These are phyloP conservation scores for Fraxinus xanthoxyloides DNA, from an alignment of 305 asterid species.

Conservation along the genomic window DNA sequence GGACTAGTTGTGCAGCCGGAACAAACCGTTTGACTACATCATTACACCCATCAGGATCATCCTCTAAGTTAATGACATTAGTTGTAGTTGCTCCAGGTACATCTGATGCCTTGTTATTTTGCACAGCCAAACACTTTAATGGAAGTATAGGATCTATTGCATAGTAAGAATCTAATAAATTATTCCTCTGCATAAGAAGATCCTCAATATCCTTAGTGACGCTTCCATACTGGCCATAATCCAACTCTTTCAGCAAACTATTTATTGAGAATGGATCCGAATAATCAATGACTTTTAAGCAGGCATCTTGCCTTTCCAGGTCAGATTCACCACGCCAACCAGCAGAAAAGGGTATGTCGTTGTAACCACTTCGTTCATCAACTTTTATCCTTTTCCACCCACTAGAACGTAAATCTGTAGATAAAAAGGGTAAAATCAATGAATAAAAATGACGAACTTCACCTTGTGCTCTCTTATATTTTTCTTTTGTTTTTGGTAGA, in stretches of 20 bases:
- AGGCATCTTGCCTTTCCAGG: conserved; percentile 24
- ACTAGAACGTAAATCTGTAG: conserved; percentile 40
- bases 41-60: conserved; percentile 38
- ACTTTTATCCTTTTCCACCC: conserved; percentile 49
- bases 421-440: conserved; percentile 13
- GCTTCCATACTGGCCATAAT: conserved; percentile 67
- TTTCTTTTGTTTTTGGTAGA: neutral
- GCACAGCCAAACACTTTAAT: conserved; percentile 29
- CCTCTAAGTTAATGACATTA: conserved; percentile 59
- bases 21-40: conserved; percentile 22
- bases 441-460: neutral
- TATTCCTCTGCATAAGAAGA: conserved; percentile 45
- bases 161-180: conserved; percentile 31
- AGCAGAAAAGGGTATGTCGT: conserved; percentile 21
- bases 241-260: conserved; percentile 41
- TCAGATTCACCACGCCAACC: conserved; percentile 52
- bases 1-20: conserved; percentile 39
- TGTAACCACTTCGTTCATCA: conserved; percentile 30
- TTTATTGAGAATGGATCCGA: conserved; percentile 47
- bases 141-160: conserved; percentile 44
- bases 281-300: conserved; percentile 34
- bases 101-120: conserved; percentile 23
- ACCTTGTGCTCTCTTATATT: neutral
- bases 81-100: conserved; percentile 24
- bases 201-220: conserved; percentile 61